Percentiles rank a stretch among this genome's conserved stretches.
phyloP scores from a whole-genome alignment of 345 rosid species.

The Hibiscus syriacus region DNA sequence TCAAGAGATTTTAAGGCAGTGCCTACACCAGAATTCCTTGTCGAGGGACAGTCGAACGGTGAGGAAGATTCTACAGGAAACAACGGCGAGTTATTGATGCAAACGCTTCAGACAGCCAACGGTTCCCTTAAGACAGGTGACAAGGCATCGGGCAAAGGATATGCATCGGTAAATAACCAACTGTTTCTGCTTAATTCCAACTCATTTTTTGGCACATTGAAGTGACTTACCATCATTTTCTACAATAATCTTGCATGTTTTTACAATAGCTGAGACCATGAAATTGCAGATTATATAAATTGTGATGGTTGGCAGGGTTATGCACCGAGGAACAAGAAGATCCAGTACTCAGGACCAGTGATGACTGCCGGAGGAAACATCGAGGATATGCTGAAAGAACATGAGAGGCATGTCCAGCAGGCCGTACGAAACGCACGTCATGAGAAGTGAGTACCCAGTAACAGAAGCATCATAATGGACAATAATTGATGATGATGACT shows the following conservation, averaged over 20 bases:
- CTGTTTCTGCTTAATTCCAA: neutral
- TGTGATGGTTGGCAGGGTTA: conserved; percentile 34
- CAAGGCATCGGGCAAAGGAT: conserved; percentile 14
- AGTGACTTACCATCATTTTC: too few species aligned
- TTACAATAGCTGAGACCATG: too few species aligned
- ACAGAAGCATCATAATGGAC: conserved; percentile 16
- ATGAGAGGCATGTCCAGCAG: conserved; percentile 85
- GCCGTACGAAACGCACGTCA: conserved; percentile 77
- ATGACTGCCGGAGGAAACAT: conserved; percentile 84
- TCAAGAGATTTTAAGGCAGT: conserved; percentile 38
- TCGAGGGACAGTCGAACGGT: conserved; percentile 28
- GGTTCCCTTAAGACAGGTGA: conserved; percentile 9
- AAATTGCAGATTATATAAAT: too few species aligned
- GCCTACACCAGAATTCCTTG: conserved; percentile 55
- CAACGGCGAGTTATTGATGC: conserved; percentile 17
- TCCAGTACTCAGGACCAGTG: conserved; percentile 86
- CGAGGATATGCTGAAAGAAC: conserved; percentile 80
- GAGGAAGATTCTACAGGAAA: conserved; percentile 14
- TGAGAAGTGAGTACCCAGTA: conserved; percentile 46
- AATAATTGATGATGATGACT: conserved; percentile 1
- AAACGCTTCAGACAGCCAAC: conserved; percentile 19
- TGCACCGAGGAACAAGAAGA: conserved; percentile 60
- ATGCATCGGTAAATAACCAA: conserved; percentile 25
- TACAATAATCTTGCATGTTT: too few species aligned
- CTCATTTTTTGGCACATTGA: too few species aligned